Percentiles rank a stretch among this genome's conserved stretches.
Conservation (phyloP, 179 eudicot genomes). For the Beta corolliflora region DNA sequence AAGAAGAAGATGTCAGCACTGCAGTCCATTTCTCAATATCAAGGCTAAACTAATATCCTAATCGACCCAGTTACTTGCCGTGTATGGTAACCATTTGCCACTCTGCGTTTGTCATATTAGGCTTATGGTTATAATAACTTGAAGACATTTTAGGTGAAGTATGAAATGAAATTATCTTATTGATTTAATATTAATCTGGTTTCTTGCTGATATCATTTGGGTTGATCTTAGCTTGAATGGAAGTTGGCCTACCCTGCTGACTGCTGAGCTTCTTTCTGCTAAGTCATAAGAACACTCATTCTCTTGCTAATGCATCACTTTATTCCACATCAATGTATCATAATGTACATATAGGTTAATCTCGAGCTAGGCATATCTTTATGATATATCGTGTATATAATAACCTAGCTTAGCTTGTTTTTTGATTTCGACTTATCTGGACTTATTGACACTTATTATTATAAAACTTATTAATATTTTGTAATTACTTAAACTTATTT, state of each 20-base stretch:
- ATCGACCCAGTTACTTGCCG: conserved; percentile 4
- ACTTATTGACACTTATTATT: no score
- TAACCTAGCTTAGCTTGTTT: no score
- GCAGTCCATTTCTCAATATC: not conserved
- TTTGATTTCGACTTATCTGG: no score
- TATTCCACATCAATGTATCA: not conserved
- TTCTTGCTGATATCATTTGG: not conserved
- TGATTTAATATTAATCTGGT: not conserved
- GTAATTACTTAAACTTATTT: no score
- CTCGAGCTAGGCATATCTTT: no score
- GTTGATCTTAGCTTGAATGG: not conserved
- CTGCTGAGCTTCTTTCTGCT: conserved; percentile 13
- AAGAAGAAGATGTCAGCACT: not conserved
- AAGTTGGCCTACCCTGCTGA: not conserved
- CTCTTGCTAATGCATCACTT: not conserved
- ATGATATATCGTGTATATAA: no score
- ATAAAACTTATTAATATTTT: no score
- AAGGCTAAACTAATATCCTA: not conserved
- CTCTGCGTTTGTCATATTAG: not conserved
- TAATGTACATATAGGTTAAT: not conserved
- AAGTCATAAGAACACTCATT: not conserved
- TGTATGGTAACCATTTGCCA: conserved; percentile 6
- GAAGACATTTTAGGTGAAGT: not conserved
- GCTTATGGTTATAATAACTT: not conserved
- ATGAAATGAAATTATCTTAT: conserved; percentile 1